These are phyloP conservation scores for Candida mattraensis DNA, from an alignment of 805 yeast species.

Conservation along the genomic window DNA sequence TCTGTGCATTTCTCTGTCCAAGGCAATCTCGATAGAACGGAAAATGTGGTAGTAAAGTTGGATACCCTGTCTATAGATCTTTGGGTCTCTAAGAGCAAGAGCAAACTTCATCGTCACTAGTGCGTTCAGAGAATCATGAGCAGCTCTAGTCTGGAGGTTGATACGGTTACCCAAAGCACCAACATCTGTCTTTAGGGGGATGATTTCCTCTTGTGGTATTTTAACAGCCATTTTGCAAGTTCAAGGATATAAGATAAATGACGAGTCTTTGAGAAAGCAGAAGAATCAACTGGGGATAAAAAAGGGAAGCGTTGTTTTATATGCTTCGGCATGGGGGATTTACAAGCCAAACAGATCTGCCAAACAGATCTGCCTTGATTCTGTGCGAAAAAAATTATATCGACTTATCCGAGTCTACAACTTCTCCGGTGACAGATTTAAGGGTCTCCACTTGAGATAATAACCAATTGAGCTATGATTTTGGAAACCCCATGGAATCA, in stretches of 20 bases:
- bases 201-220: slow-evolving; percentile 42
- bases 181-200: slow-evolving; percentile 76
- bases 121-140: slow-evolving; percentile 70
- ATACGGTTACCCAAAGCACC: slow-evolving; percentile 86
- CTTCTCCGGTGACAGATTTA: too few relatives aligned
- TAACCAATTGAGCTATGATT: too few relatives aligned
- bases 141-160: slow-evolving; percentile 61
- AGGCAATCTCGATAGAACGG: slow-evolving; percentile 56
- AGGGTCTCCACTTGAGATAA: too few relatives aligned
- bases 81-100: slow-evolving; percentile 71
- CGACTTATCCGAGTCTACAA: too few relatives aligned
- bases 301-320: background rate
- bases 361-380: too few relatives aligned
- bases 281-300: too few relatives aligned
- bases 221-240: slow-evolving; percentile 16
- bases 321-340: background rate
- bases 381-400: too few relatives aligned
- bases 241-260: too few relatives aligned
- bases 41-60: slow-evolving; percentile 72
- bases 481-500: too few relatives aligned
- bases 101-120: slow-evolving; percentile 69
- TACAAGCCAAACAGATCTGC: background rate
- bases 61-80: slow-evolving; percentile 77
- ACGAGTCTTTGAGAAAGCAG: too few relatives aligned
- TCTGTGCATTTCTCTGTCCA: slow-evolving; percentile 45